phyloP scores from a whole-genome alignment of 164 flowering plant species.

The Aristolochia fimbriata region DNA sequence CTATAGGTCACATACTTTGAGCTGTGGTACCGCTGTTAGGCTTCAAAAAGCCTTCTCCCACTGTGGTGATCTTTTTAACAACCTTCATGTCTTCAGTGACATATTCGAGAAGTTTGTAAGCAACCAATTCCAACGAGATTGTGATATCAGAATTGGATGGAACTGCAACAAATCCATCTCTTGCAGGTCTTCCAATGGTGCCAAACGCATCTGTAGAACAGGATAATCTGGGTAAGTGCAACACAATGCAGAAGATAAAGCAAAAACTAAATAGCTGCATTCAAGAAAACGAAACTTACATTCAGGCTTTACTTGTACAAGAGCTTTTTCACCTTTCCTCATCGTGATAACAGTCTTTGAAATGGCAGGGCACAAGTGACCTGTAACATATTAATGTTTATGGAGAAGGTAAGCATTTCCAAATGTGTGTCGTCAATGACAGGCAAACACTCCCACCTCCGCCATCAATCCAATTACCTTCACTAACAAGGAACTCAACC shows the following conservation, averaged over 20 bases:
- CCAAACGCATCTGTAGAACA: slow-evolving; percentile 25
- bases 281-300: slow-evolving; percentile 12
- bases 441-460: not conserved
- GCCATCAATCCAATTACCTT: not conserved
- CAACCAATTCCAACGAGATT: slow-evolving; percentile 20
- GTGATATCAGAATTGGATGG: slow-evolving; percentile 22
- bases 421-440: not conserved
- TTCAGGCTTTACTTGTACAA: slow-evolving; percentile 20
- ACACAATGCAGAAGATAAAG: not conserved
- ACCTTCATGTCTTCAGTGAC: slow-evolving; percentile 25
- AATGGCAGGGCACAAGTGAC: slow-evolving; percentile 28
- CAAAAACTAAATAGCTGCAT: not conserved
- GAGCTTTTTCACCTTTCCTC: slow-evolving; percentile 29
- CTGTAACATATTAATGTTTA: slow-evolving; percentile 8
- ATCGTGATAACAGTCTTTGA: slow-evolving; percentile 26
- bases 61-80: slow-evolving; percentile 20
- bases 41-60: slow-evolving; percentile 22
- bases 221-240: not conserved
- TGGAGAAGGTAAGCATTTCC: not conserved
- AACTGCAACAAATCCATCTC: slow-evolving; percentile 17
- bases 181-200: slow-evolving; percentile 17
- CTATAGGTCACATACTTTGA: slow-evolving; percentile 16
- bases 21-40: slow-evolving; percentile 26
- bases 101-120: slow-evolving; percentile 24
- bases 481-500: slow-evolving; percentile 19